These are phyloP conservation scores for Oryza brachyantha DNA, from an alignment of 176 grass and related monocot genomes.

Conservation along the genomic window DNA sequence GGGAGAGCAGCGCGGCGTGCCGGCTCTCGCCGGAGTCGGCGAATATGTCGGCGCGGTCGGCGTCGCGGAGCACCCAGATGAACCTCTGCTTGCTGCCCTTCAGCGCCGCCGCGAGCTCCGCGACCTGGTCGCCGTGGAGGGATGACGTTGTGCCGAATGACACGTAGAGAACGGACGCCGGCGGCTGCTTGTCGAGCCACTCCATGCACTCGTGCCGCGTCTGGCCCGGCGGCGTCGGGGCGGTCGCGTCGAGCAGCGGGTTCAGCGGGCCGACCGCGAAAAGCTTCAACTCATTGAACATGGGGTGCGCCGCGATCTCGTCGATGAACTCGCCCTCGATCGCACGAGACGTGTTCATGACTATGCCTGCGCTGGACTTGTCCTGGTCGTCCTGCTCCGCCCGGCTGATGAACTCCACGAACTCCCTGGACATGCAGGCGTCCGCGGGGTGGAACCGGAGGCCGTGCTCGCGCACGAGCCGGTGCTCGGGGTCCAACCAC, in stretches of 20 bases:
- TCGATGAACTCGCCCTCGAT: constrained; percentile 41
- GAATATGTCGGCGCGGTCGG: constrained; percentile 30
- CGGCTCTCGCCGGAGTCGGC: neutral
- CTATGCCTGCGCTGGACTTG: neutral
- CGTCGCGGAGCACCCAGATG: constrained; percentile 62
- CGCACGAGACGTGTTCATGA: constrained; percentile 25
- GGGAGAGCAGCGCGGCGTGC: neutral
- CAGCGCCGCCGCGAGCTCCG: constrained; percentile 35
- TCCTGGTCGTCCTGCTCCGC: neutral
- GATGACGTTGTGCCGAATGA: constrained; percentile 46
- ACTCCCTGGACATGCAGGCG: neutral
- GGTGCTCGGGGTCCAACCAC: neutral
- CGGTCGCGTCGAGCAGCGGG: neutral
- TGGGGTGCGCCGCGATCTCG: constrained; percentile 1
- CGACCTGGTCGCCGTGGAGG: constrained; percentile 28
- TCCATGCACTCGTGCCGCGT: constrained; percentile 33
- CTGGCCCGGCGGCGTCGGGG: neutral
- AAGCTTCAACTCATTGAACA: constrained; percentile 24
- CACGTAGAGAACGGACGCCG: constrained; percentile 47
- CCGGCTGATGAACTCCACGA: neutral
- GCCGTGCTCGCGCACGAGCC: constrained; percentile 3
- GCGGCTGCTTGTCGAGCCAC: constrained; percentile 44
- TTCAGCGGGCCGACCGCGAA: constrained; percentile 48
- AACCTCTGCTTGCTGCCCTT: constrained; percentile 43
- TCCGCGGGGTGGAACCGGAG: constrained; percentile 6